Percentiles rank a stretch among this genome's conserved stretches.
These are phyloP conservation scores for Cucurbita maxima DNA, from an alignment of 306 rosid genomes.

Conservation along the genomic window DNA sequence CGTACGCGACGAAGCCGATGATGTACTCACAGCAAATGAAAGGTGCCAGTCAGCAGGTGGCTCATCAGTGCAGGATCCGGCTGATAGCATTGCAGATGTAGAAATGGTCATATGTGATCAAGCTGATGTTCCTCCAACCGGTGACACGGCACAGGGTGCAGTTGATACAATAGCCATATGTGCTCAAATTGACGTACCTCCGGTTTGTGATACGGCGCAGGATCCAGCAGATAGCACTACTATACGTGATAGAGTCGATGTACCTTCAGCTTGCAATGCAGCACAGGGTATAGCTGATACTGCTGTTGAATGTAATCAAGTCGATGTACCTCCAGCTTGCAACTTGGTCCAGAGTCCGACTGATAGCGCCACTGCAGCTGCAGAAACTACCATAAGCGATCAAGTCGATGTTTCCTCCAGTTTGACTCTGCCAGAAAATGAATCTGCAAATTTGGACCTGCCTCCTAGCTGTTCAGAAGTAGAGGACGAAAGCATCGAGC, in stretches of 20 bases:
- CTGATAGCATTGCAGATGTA: not conserved
- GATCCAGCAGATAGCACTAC: not conserved
- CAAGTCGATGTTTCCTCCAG: not conserved
- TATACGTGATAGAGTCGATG: not conserved
- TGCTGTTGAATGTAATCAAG: too few relatives aligned
- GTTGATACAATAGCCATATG: not conserved
- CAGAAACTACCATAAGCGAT: not conserved
- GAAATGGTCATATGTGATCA: not conserved
- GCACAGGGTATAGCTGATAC: not conserved
- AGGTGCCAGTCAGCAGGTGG: not conserved
- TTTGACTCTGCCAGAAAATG: not conserved
- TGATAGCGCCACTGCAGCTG: conserved; percentile 1
- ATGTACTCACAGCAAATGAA: not conserved
- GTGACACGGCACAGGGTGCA: not conserved
- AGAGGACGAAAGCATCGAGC: not conserved
- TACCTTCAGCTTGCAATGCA: not conserved
- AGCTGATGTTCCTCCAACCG: not conserved
- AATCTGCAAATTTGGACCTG: not conserved
- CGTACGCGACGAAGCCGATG: not conserved
- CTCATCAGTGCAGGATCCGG: not conserved
- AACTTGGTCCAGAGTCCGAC: not conserved
- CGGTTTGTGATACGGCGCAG: not conserved
- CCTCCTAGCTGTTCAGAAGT: not conserved
- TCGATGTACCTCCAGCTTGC: too few relatives aligned
- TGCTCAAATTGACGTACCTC: not conserved